Conservation (phyloP, 2,329 filamentous ascomycete species). For the Arthrobotrys pseudoclavata region DNA sequence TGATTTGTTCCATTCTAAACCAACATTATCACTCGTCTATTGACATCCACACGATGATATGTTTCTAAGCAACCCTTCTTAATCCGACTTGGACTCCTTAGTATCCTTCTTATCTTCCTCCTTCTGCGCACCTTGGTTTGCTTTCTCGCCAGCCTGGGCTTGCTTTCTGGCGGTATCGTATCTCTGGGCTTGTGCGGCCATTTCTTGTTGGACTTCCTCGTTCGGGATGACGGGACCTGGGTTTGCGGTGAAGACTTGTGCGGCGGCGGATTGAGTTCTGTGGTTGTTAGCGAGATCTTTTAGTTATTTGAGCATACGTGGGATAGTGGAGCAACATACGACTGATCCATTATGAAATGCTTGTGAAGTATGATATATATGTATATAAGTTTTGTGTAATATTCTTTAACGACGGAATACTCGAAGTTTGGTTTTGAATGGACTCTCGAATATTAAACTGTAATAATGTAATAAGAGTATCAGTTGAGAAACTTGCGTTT, state of each 20-base stretch:
- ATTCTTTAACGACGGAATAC: slow-evolving; percentile 1
- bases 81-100: slow-evolving; percentile 33
- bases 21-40: not conserved
- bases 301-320: not conserved
- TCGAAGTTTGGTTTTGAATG: slow-evolving; percentile 1
- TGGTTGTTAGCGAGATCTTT: not conserved
- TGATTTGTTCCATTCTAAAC: not conserved
- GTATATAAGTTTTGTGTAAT: not conserved
- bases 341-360: slow-evolving; percentile 12
- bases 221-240: slow-evolving; percentile 36
- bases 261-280: slow-evolving; percentile 7
- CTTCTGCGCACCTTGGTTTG: slow-evolving; percentile 21
- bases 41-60: not conserved
- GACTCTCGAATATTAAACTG: not conserved
- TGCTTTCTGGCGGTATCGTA: slow-evolving; percentile 18
- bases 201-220: slow-evolving; percentile 34
- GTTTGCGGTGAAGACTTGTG: slow-evolving; percentile 26
- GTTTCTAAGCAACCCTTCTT: not conserved
- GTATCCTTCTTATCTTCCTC: slow-evolving; percentile 24
- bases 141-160: slow-evolving; percentile 13
- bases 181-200: slow-evolving; percentile 26
- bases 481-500: not conserved
- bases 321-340: not conserved
- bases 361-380: not conserved
- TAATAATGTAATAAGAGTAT: not conserved